Evolutionary conservation across 352 stramenopile species (phyloP), one percentile per base, ranked within the genome.

Genomic region (Plasmopara viticola): DNA sequence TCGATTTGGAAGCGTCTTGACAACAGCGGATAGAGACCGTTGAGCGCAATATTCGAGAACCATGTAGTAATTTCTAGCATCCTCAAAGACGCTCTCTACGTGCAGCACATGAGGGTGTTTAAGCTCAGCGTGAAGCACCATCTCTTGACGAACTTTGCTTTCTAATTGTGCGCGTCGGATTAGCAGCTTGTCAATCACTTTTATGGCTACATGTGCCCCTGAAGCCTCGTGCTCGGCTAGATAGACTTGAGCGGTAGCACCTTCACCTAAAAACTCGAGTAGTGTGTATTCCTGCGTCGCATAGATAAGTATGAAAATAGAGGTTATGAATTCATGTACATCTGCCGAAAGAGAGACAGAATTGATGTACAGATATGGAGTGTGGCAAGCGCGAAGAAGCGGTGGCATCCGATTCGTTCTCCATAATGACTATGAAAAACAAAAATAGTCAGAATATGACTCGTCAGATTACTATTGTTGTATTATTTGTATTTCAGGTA

Each of bases 151-250:
- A 10, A 86, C 58, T 51, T 79, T 79, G 55, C 62, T 62, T 62
- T 85, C 64, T 29, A 87, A 57, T 40, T 86, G 64, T 43, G 75
- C 63, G 44, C 83, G 79, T 15, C 67, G 67, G 25, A 84, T 62
- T 34, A 85, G 44, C 38, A 90, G 62, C 59, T 93, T 90, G 63
- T 93, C 83, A 38, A 93, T 74, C 48, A 89, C 77, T 68, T 93
- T 89, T 55, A 93, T 83, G 13, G 79, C 83, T n/a, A 90, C 72
- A 20, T 53, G 53, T 0, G 48, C 47, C 9, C 42, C 51, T 0
- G 66, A 69, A n/a, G 51, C 43, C n/a, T 68, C 54, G 56, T 72
- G 68, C 31, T 79, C 55, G 12, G 81, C 81, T 37, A 86, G 50
- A 64, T 92, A 90, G 39, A 92, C 76, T 35, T 92, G 78, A 25